Evolutionary conservation across 768 basidiomycete species (phyloP).

Genomic region (Amanita thiersii): DNA sequence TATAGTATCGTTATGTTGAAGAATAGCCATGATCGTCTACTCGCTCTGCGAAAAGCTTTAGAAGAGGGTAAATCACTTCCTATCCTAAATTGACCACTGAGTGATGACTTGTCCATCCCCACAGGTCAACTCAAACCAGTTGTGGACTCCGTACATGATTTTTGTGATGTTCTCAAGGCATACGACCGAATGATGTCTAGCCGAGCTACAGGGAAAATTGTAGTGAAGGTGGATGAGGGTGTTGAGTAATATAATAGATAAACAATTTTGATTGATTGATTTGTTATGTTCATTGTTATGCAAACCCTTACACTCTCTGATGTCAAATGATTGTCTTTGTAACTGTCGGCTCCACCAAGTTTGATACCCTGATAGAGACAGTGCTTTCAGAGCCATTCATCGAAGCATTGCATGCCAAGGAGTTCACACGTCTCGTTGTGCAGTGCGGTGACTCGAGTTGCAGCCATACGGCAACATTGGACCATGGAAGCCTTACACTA

Average conservation of each 20-base stretch:
- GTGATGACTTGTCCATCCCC: background rate
- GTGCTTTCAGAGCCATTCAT: constrained; percentile 54
- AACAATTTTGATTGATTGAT: too few relatives aligned
- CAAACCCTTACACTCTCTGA: background rate
- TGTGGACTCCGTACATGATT: constrained; percentile 52
- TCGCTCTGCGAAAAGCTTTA: background rate
- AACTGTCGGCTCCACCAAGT: constrained; percentile 87
- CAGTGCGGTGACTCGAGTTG: constrained; percentile 67
- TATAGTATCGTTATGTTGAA: background rate
- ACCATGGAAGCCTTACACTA: background rate
- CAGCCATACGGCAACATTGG: background rate
- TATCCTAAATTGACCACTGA: background rate
- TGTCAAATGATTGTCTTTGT: constrained; percentile 49
- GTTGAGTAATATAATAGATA: too few relatives aligned
- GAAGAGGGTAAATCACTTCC: background rate
- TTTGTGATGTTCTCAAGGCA: constrained; percentile 49
- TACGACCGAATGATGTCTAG: constrained; percentile 52
- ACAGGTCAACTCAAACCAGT: constrained; percentile 43
- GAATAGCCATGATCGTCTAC: background rate
- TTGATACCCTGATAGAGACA: constrained; percentile 63
- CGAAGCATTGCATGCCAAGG: constrained; percentile 37
- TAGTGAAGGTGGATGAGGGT: constrained; percentile 43
- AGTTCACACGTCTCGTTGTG: constrained; percentile 55
- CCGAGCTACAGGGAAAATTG: constrained; percentile 57
- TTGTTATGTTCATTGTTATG: background rate